phyloP scores from a whole-genome alignment of 2,329 filamentous ascomycete species.

The Verruconis gallopava region DNA sequence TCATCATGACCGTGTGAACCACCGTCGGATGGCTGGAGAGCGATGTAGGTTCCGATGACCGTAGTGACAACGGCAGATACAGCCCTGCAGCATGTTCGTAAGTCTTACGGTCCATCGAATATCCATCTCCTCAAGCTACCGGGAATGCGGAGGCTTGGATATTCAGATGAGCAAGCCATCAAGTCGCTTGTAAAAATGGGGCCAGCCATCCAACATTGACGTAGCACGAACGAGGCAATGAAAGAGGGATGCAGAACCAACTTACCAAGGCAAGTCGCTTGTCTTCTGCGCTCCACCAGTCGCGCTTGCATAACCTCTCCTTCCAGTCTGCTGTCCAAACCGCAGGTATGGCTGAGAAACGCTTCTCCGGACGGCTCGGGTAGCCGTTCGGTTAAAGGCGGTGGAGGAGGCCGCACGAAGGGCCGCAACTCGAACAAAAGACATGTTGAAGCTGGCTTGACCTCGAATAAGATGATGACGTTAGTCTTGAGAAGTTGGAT shows the following conservation, averaged over 20 bases:
- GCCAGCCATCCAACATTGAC: too few species aligned
- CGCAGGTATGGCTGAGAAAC: constrained; percentile 16
- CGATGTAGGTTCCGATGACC: constrained; percentile 21
- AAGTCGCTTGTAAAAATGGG: too few species aligned
- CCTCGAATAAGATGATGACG: constrained; percentile 26
- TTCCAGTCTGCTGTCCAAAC: constrained; percentile 17
- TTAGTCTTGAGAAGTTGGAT: constrained; percentile 1
- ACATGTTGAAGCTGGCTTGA: constrained; percentile 27
- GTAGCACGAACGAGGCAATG: too few species aligned
- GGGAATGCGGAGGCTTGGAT: too few species aligned
- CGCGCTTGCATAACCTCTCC: constrained; percentile 24
- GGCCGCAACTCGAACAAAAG: constrained; percentile 24
- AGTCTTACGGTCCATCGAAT: background rate
- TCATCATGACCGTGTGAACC: constrained; percentile 22
- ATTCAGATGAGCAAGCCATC: too few species aligned
- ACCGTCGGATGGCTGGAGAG: constrained; percentile 19
- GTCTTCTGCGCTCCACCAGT: constrained; percentile 17
- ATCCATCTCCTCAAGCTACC: too few species aligned
- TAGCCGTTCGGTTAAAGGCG: constrained; percentile 22
- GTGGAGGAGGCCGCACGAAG: constrained; percentile 25
- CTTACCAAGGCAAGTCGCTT: constrained; percentile 29
- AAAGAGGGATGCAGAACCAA: too few species aligned
- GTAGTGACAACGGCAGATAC: constrained; percentile 25
- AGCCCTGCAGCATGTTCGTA: constrained; percentile 21
- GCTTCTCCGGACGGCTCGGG: constrained; percentile 18